Base-by-base conservation (phyloP, 164 flowering plant genomes). In the Houttuynia cordata region DNA sequence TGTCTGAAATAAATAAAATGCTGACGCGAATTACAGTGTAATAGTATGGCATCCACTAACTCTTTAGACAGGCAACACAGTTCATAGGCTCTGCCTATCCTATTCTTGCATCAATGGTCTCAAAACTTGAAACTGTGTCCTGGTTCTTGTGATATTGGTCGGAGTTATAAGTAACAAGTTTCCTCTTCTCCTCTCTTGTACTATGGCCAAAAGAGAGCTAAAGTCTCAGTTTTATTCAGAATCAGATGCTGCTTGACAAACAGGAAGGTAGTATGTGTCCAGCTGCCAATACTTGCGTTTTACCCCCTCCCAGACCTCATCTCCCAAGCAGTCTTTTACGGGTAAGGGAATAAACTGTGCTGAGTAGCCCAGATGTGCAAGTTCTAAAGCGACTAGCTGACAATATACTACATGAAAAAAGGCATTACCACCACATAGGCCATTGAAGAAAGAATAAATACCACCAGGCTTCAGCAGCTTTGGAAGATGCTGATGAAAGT, bases 201-300 rank as follows among this genome's bases (percentile, higher is more conserved):
- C 49, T 12, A 12, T 45, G 49, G 3, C 3, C 17, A 45, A 10
- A 45, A 12, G 49, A 45, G 49, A 12, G 49, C 14, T 45, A 17
- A 45, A 45, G 49, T 45, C 10, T 45, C 18, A 24, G 10, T 15
- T 49, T n/a, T 30, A 88, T 65, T 81, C 83, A 62, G 86, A 79
- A 64, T 84, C 90, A 54, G 81, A 61, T 40, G 68, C 25, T 64
- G 74, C 63, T 73, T 88, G 91, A 76, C 95, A 90, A 75, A 93
- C 95, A 70, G 97, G 97, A 63, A 94, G 97, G 72, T 82, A 84
- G 74, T 94, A 91, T 6, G 91, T 88, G 77, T 94, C 96, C 58
- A 94, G 80, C 77, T 94, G 91, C 99, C 99, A 94, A 71, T 94
- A 94, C 73, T 91, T 91, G 62, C 85, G 99, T 64, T 80, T 85